phyloP scores from a whole-genome alignment of 768 basidiomycete genomes.

The Termitomyces bulborhizus region DNA sequence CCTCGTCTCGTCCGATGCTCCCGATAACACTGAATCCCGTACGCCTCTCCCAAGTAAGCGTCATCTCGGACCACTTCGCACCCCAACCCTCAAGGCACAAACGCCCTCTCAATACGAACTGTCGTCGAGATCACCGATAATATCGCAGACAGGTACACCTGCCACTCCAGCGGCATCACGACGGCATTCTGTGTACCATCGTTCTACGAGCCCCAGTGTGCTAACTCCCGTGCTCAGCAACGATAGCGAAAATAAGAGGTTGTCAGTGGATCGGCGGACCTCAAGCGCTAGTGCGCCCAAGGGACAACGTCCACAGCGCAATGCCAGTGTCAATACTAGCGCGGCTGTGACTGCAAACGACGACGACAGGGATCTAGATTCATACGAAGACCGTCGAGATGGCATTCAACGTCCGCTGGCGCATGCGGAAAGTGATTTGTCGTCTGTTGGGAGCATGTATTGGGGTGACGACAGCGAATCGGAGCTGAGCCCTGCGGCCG shows the following conservation, averaged over 20 bases:
- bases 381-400: constrained; percentile 9
- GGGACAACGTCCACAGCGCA: neutral
- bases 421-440: constrained; percentile 42
- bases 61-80: constrained; percentile 8
- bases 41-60: neutral
- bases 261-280: neutral
- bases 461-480: constrained; percentile 33
- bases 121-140: constrained; percentile 24
- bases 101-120: constrained; percentile 4
- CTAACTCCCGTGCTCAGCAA: neutral
- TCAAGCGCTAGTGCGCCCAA: neutral
- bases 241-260: constrained; percentile 2
- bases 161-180: constrained; percentile 19
- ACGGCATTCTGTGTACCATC: constrained; percentile 24
- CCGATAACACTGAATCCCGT: constrained; percentile 5
- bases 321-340: constrained; percentile 12
- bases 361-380: constrained; percentile 36
- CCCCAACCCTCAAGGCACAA: neutral
- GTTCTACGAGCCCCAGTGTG: constrained; percentile 6
- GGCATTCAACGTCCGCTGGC: constrained; percentile 18
- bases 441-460: constrained; percentile 32
- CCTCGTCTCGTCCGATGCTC: constrained; percentile 14
- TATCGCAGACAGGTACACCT: constrained; percentile 14
- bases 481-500: constrained; percentile 40
- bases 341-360: constrained; percentile 33